Base-by-base conservation (phyloP, 2,329 filamentous ascomycete species). In the Monilinia vaccinii-corymbosi region DNA sequence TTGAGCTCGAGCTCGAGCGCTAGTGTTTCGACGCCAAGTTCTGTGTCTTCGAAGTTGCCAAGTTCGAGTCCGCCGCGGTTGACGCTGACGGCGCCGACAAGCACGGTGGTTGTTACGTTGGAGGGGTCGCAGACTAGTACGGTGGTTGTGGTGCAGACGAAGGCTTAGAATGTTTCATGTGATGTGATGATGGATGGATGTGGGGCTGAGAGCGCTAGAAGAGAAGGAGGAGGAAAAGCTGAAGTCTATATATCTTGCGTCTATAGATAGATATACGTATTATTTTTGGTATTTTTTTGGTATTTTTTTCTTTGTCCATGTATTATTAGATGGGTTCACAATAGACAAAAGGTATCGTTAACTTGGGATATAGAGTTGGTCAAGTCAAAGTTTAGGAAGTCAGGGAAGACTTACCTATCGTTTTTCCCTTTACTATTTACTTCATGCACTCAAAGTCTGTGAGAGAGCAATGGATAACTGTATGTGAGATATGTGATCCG, bases 81-180 rank as follows among this genome's bases (percentile, higher is more conserved):
- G 23, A 57, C 55, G 3, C 8, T 36, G 23, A 57, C 38, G 25
- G 18, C 32, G 23, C 55, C 55, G 18, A 48, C 32, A 3, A 57
- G 55, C 18, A 57, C 55, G 32, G 55, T 57, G 32, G 55, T 57
- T 32, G 55, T 57, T 49, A 48, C 42, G 4, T 25, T 48, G 18
- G 1, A 38, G 16, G 55, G 42, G 1, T 47, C 42, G 32, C 11
- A 40, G 44, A 48, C 55, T 28, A 48, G 32, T 57, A 49, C 44
- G 18, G 44, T 57, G 4, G 25, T 47, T 28, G 42, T 53, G 8
- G 51, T 11, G 13, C 38, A 36, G 8, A 53, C 38, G n/a, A 21
- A 4, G 36, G 23, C 36, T 42, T 52, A 9, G 34, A n/a, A 2
- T n/a, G 2, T 40, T 28, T 38, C 28, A 28, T 28, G 3, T 6